Conservation (phyloP, 495 filamentous ascomycete genomes). For the Penicillium maclennaniae region DNA sequence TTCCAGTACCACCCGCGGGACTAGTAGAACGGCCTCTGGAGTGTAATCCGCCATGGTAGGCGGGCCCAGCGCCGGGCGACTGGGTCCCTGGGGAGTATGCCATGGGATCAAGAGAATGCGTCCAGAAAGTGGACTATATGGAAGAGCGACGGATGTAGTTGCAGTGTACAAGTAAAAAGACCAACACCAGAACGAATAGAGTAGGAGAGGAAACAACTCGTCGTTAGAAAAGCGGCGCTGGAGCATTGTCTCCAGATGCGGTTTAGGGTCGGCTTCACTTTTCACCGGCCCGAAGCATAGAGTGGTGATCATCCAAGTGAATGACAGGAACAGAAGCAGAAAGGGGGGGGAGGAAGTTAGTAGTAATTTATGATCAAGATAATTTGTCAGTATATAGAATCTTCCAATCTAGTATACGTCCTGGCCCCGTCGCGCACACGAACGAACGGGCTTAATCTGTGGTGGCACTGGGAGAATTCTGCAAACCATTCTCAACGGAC, state of each 20-base stretch:
- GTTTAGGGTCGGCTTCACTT: conserved; percentile 23
- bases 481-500: too few relatives aligned
- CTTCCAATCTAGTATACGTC: too few relatives aligned
- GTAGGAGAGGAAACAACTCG: not conserved
- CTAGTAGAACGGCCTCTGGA: conserved; percentile 35
- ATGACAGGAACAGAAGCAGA: not conserved
- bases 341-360: too few relatives aligned
- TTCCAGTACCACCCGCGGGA: conserved; percentile 28
- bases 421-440: too few relatives aligned
- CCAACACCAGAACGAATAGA: not conserved
- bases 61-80: conserved; percentile 29
- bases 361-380: too few relatives aligned
- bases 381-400: too few relatives aligned
- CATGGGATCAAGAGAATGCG: conserved; percentile 20
- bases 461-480: too few relatives aligned
- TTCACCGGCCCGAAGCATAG: conserved; percentile 24
- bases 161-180: not conserved
- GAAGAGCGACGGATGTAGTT: not conserved
- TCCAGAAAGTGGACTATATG: conserved; percentile 4
- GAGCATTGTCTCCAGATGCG: conserved; percentile 12
- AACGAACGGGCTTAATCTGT: too few relatives aligned
- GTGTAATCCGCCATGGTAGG: conserved; percentile 24
- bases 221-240: conserved; percentile 26
- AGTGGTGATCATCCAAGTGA: not conserved
- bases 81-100: conserved; percentile 35